Evolutionary conservation across 352 stramenopile species (phyloP).

Genomic region (Pythium vanterpoolii): DNA sequence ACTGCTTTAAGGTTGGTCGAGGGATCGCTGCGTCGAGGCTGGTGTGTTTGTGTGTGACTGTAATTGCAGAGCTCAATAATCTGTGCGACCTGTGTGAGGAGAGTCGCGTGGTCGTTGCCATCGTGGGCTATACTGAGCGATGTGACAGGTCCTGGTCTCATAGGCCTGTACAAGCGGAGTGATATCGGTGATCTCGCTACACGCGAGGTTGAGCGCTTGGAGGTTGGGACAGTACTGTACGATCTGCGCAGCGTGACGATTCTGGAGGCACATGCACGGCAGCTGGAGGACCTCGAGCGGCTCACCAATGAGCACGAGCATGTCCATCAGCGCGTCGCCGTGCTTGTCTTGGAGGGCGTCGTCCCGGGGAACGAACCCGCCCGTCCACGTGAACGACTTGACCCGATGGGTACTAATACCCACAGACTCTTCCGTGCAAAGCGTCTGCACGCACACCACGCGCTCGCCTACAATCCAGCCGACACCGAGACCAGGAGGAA

Average conservation of each 20-base stretch:
- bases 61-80: no score
- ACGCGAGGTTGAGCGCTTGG: slow-evolving; percentile 10
- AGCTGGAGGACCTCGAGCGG: slow-evolving; percentile 12
- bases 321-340: slow-evolving; percentile 3
- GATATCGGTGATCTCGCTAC: slow-evolving; percentile 14
- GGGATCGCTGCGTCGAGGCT: no score
- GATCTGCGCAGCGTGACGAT: slow-evolving; percentile 11
- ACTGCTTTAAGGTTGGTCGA: no score
- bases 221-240: slow-evolving; percentile 10
- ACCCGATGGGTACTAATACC: neutral
- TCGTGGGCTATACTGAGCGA: slow-evolving; percentile 12
- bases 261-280: neutral
- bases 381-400: slow-evolving; percentile 7
- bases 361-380: neutral
- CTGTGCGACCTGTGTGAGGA: no score
- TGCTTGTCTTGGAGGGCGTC: neutral
- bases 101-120: neutral
- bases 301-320: slow-evolving; percentile 6
- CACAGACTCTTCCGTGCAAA: no score
- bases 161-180: slow-evolving; percentile 13
- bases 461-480: slow-evolving; percentile 8
- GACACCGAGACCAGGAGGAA: slow-evolving; percentile 3
- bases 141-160: slow-evolving; percentile 10
- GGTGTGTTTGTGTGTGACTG: no score
- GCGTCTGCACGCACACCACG: neutral